These are phyloP conservation scores for Ramaria sp. DNA, from an alignment of 768 basidiomycete species.

Conservation along the genomic window DNA sequence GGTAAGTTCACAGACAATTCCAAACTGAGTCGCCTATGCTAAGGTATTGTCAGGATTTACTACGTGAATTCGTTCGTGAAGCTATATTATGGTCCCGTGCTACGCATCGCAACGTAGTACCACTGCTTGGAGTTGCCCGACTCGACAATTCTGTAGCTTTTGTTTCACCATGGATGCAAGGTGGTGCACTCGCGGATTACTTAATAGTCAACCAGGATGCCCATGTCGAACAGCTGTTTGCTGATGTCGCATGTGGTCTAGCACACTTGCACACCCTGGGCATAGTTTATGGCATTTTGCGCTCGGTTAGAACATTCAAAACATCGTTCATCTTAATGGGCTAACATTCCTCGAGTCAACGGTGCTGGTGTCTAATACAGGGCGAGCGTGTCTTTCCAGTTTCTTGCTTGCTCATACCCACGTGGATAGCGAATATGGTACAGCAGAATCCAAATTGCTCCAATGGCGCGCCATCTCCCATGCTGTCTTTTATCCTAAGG, in stretches of 20 bases:
- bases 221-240: constrained; percentile 39
- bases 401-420: neutral
- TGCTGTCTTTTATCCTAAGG: neutral
- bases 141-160: constrained; percentile 14
- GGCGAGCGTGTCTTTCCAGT: constrained; percentile 5
- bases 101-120: constrained; percentile 31
- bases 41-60: neutral
- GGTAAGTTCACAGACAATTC: neutral
- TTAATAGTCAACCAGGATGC: constrained; percentile 29
- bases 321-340: neutral
- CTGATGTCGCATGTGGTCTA: neutral
- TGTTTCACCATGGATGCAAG: constrained; percentile 52
- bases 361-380: neutral
- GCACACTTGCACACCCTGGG: neutral
- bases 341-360: neutral
- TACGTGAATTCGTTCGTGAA: neutral
- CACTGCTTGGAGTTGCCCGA: constrained; percentile 44
- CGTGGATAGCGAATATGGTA: neutral
- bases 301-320: neutral
- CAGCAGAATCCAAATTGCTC: neutral
- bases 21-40: neutral
- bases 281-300: neutral
- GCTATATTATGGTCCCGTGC: neutral
- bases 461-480: neutral
- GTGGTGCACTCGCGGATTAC: constrained; percentile 43